Evolutionary conservation across 495 filamentous ascomycete genomes (phyloP), one percentile per base, ranked within the genome.

Genomic region (Penicillium daleae): DNA sequence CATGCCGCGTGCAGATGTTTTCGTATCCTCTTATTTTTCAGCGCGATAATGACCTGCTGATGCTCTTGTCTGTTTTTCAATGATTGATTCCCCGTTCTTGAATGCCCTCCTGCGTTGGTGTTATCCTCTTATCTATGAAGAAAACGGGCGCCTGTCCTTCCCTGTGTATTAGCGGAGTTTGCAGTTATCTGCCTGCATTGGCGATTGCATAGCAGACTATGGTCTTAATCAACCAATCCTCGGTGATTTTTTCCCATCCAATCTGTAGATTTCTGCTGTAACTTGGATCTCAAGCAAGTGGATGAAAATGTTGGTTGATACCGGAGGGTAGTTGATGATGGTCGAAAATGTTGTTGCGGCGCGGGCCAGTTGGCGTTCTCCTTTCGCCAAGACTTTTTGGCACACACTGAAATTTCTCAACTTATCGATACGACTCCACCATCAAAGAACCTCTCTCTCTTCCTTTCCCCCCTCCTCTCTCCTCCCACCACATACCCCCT

Each of bases 331-430:
- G 52, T 49, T 29, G 37, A 2, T 17, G 29, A 44, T 51, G 19
- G 37, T 35, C 26, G 29, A 15, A 32, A 4, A 0, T 6, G 44
- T 12, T 13, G 7, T 22, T 17, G 42, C 27, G 46, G 40, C 27
- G 44, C 21, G 37, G 24, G 31, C 52, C n/a, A 42, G 54, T 67
- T 63, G 64, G 55, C 66, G 66, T 68, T 69, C 67, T 17, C 17
- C 56, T 35, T 68, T 71, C 66, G 77, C 77, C 77, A 80, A 80
- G 77, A 78, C 70, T 76, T 75, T 73, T 64, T 72, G 67, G 65
- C 76, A 76, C 77, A 80, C 77, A 78, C 71, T 73, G 72, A 80
- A 80, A 78, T 78, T 80, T 78, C 71, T 72, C 72, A 71, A 70
- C 69, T 74, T 73, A 74, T 74, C 72, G 72, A 74, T 74, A 74